Percentiles rank a stretch among this genome's conserved stretches.
These are phyloP conservation scores for Murraya koenigii DNA, from an alignment of 345 rosid genomes.

Conservation along the genomic window DNA sequence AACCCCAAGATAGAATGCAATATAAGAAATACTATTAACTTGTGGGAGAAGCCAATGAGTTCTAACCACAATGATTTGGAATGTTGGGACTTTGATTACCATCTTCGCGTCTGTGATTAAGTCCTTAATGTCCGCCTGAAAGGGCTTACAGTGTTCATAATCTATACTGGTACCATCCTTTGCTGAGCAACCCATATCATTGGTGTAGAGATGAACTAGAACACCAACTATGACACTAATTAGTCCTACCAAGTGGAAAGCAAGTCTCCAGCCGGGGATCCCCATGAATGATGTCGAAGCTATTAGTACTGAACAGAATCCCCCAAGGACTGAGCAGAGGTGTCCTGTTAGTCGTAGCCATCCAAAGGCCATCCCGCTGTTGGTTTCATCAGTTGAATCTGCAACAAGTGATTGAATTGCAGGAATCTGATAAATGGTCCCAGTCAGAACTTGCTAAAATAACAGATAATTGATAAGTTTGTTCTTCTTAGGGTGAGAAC, in stretches of 20 bases:
- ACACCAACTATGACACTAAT: slow-evolving; percentile 58
- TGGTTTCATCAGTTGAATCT: slow-evolving; percentile 75
- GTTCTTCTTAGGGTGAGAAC: too few species aligned
- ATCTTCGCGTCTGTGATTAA: slow-evolving; percentile 43
- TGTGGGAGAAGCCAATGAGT: slow-evolving; percentile 62
- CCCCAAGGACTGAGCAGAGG: slow-evolving; percentile 59
- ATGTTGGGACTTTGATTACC: slow-evolving; percentile 57
- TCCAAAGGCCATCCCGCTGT: slow-evolving; percentile 75
- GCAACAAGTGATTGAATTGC: slow-evolving; percentile 67
- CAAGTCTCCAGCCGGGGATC: slow-evolving; percentile 70
- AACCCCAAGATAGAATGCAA: slow-evolving; percentile 39
- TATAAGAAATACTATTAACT: slow-evolving; percentile 45
- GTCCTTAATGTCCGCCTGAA: slow-evolving; percentile 37
- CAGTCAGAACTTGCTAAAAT: too few species aligned
- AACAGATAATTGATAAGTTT: too few species aligned
- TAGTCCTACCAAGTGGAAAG: slow-evolving; percentile 60
- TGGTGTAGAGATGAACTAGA: slow-evolving; percentile 52
- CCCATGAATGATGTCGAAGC: slow-evolving; percentile 71
- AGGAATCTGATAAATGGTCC: too few species aligned
- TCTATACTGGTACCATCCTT: too few species aligned
- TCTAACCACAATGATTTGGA: slow-evolving; percentile 67
- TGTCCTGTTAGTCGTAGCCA: slow-evolving; percentile 67
- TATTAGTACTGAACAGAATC: slow-evolving; percentile 49
- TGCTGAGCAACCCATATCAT: slow-evolving; percentile 47
- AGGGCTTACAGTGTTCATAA: slow-evolving; percentile 16